phyloP scores from a whole-genome alignment of 2,329 filamentous ascomycete genomes.

The Trichophaea hybrida region DNA sequence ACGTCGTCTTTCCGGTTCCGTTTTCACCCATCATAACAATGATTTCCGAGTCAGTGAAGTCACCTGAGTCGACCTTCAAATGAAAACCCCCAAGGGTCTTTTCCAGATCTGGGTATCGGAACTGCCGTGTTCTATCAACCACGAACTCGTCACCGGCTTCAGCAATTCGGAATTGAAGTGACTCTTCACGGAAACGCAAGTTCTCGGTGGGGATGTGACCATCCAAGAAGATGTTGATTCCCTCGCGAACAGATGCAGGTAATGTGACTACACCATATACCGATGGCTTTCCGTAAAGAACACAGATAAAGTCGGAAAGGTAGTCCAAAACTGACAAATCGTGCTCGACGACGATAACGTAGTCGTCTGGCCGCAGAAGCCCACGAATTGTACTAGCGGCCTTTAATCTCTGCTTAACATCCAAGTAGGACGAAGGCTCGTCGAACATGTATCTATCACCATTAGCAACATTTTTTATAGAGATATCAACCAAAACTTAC shows the following conservation, averaged over 20 bases:
- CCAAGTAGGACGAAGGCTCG: constrained; percentile 94
- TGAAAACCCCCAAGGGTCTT: constrained; percentile 87
- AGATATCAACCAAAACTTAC: constrained; percentile 33
- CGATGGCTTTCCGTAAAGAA: constrained; percentile 88
- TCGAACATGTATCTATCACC: constrained; percentile 84
- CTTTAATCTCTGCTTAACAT: constrained; percentile 96
- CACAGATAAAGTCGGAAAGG: constrained; percentile 94
- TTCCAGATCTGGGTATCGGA: constrained; percentile 77
- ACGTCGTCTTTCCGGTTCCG: constrained; percentile 97
- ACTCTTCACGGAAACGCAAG: constrained; percentile 93
- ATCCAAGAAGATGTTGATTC: constrained; percentile 98
- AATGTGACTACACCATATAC: constrained; percentile 96
- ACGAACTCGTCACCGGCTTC: constrained; percentile 82
- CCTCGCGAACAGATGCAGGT: constrained; percentile 89
- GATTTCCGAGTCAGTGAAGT: constrained; percentile 96
- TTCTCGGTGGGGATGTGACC: constrained; percentile 98
- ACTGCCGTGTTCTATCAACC: constrained; percentile 68
- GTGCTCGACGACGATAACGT: constrained; percentile 98
- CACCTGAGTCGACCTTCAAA: constrained; percentile 63
- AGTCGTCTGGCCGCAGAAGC: constrained; percentile 74
- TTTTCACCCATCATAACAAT: constrained; percentile 99
- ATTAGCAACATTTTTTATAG: constrained; percentile 4
- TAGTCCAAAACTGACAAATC: constrained; percentile 97
- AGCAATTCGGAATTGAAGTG: constrained; percentile 83
- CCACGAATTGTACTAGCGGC: constrained; percentile 87